phyloP scores from a whole-genome alignment of 768 basidiomycete species.

The Asterophora parasitica region DNA sequence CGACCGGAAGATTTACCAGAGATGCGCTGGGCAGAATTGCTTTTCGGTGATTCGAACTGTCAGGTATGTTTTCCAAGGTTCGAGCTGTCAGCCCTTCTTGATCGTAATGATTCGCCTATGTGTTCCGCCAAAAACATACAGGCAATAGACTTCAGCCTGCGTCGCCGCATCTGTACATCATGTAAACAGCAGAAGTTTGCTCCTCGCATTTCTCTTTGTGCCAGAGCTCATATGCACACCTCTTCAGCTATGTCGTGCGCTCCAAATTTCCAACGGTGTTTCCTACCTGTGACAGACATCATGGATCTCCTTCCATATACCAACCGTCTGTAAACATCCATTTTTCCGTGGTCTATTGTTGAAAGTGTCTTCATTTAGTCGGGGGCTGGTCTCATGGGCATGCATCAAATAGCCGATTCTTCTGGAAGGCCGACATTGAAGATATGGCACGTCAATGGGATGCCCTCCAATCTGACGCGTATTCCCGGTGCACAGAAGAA shows the following conservation, averaged over 20 bases:
- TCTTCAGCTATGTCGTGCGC: constrained; percentile 22
- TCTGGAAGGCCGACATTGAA: constrained; percentile 29
- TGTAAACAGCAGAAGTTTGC: constrained; percentile 27
- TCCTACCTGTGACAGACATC: constrained; percentile 23
- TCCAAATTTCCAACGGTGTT: constrained; percentile 21
- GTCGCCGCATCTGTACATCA: constrained; percentile 20
- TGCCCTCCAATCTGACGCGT: constrained; percentile 15
- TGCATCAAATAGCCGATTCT: constrained; percentile 24
- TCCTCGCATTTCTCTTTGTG: background rate
- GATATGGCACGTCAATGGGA: constrained; percentile 17
- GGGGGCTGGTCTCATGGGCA: constrained; percentile 25
- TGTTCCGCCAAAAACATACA: constrained; percentile 10
- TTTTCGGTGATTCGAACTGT: constrained; percentile 21
- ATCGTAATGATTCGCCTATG: background rate
- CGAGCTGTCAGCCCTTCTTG: too few species aligned
- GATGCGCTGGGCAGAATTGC: constrained; percentile 22
- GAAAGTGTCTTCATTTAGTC: constrained; percentile 16
- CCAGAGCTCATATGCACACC: background rate
- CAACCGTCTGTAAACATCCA: constrained; percentile 18
- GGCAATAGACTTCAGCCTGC: constrained; percentile 22
- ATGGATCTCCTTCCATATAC: constrained; percentile 28
- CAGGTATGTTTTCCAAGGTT: constrained; percentile 15
- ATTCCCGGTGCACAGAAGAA: constrained; percentile 20
- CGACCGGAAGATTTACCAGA: constrained; percentile 23
- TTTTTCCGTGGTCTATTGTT: background rate